A percentile compares a stretch with the other conserved stretches of the same genome.
phyloP scores from a whole-genome alignment of 768 basidiomycete genomes.

The Tricholoma terreum region DNA sequence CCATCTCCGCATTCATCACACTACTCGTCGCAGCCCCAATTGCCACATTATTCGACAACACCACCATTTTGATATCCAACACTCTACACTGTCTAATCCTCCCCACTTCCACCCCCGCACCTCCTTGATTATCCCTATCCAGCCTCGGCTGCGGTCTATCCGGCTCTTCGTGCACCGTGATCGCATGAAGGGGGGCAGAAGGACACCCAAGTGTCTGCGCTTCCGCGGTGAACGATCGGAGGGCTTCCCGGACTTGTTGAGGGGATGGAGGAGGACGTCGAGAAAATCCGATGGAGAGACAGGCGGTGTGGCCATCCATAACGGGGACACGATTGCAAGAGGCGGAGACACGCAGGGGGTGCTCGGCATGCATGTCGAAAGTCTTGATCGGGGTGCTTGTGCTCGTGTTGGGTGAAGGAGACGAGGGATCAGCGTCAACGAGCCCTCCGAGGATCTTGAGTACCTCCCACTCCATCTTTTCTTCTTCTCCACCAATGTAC shows the following conservation, averaged over 20 bases:
- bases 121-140: conserved; percentile 86
- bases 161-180: conserved; percentile 88
- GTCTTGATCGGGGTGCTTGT: conserved; percentile 28
- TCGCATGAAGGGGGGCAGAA: conserved; percentile 78
- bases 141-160: conserved; percentile 94
- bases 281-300: conserved; percentile 83
- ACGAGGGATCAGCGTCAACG: conserved; percentile 41
- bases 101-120: conserved; percentile 89
- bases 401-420: background rate
- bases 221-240: conserved; percentile 70
- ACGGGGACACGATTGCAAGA: conserved; percentile 95
- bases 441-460: conserved; percentile 94
- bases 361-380: conserved; percentile 83
- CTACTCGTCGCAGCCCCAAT: conserved; percentile 97
- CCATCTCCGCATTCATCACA: conserved; percentile 96
- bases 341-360: conserved; percentile 87
- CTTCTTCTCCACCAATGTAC: conserved; percentile 90
- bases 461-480: conserved; percentile 99
- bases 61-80: conserved; percentile 93
- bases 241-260: conserved; percentile 83
- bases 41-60: conserved; percentile 88
- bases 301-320: conserved; percentile 91
- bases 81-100: conserved; percentile 89
- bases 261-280: conserved; percentile 78
- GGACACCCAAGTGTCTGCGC: conserved; percentile 77